A percentile compares a stretch with the other conserved stretches of the same genome.
Conservation (phyloP, 2,329 filamentous ascomycete species). For the Parastagonospora avenae region DNA sequence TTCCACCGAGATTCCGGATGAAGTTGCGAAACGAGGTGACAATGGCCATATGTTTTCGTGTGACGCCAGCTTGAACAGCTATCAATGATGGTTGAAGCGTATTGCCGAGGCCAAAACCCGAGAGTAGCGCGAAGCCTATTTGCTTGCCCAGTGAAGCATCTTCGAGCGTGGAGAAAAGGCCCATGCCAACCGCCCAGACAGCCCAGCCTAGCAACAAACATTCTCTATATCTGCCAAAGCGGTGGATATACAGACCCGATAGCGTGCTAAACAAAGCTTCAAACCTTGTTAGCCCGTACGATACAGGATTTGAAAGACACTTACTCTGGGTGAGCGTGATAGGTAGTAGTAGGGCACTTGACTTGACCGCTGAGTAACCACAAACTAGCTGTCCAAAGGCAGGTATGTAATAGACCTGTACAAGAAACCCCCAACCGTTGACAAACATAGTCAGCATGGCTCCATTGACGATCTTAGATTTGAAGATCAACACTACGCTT, state of each 20-base stretch:
- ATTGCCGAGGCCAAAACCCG: constrained; percentile 52
- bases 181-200: constrained; percentile 24
- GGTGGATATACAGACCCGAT: constrained; percentile 24
- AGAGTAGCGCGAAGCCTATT: constrained; percentile 24
- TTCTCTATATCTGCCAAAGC: constrained; percentile 24
- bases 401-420: constrained; percentile 65
- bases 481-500: constrained; percentile 22
- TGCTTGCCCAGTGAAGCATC: constrained; percentile 18
- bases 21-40: constrained; percentile 69
- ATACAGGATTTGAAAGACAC: neutral
- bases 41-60: constrained; percentile 64
- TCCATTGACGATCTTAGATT: constrained; percentile 21
- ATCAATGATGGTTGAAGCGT: constrained; percentile 61
- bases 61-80: constrained; percentile 58
- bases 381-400: constrained; percentile 66
- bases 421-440: constrained; percentile 65
- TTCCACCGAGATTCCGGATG: constrained; percentile 64
- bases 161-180: constrained; percentile 21
- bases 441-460: constrained; percentile 56
- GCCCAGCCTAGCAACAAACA: constrained; percentile 26
- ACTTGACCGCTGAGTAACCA: constrained; percentile 53
- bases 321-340: constrained; percentile 48
- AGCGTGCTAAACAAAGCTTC: constrained; percentile 26
- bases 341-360: constrained; percentile 58
- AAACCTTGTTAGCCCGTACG: neutral